phyloP scores from a whole-genome alignment of 2,329 filamentous ascomycete species.

The Myriosclerotinia curreyana region DNA sequence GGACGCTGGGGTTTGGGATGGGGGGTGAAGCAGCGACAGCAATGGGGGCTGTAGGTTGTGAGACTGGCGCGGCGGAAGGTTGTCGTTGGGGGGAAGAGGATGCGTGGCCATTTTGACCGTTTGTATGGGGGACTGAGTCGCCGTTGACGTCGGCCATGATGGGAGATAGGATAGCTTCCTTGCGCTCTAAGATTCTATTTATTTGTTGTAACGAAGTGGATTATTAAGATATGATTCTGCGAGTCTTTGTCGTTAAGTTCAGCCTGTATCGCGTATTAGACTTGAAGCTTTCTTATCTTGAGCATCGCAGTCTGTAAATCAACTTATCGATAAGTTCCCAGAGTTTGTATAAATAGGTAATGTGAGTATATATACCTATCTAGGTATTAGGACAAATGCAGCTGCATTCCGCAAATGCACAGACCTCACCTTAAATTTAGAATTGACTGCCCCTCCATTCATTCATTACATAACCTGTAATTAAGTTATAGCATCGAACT shows the following conservation, averaged over 20 bases:
- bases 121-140: constrained; percentile 47
- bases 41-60: constrained; percentile 25
- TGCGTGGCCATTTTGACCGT: constrained; percentile 56
- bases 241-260: not conserved
- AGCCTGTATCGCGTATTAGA: not conserved
- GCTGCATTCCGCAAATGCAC: constrained; percentile 20
- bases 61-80: constrained; percentile 35
- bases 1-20: constrained; percentile 34
- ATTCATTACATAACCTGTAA: constrained; percentile 11
- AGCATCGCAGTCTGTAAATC: not conserved
- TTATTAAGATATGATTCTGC: not conserved
- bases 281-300: not conserved
- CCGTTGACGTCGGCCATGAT: constrained; percentile 39
- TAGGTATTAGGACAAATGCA: constrained; percentile 8
- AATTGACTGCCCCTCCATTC: constrained; percentile 30
- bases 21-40: constrained; percentile 17
- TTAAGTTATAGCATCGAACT: constrained; percentile 19
- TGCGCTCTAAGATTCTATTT: not conserved
- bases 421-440: constrained; percentile 28
- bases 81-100: constrained; percentile 18
- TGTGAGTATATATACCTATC: not conserved
- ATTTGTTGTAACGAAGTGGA: not conserved
- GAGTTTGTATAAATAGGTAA: not conserved
- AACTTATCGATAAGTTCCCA: not conserved
- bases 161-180: not conserved